Evolutionary conservation across 305 asterid genomes (phyloP).

Genomic region (Solanum hybrid): DNA sequence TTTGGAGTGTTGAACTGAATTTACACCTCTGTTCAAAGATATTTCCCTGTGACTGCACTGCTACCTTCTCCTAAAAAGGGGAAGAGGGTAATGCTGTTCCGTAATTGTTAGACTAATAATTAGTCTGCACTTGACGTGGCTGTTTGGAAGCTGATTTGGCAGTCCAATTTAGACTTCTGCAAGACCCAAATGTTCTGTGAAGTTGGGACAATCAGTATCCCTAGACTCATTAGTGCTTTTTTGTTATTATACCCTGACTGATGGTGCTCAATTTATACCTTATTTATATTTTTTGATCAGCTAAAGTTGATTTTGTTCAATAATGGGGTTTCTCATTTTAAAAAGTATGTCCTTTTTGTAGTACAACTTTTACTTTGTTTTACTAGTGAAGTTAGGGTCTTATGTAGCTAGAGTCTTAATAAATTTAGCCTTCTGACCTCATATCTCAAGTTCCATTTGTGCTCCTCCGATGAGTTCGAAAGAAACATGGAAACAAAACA

Average conservation of each 20-base stretch:
- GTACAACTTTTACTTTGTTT: not conserved
- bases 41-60: not conserved
- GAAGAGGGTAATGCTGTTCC: not conserved
- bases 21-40: not conserved
- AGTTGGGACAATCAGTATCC: not conserved
- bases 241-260: not conserved
- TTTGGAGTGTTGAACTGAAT: slow-evolving; percentile 7
- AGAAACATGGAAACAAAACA: not conserved
- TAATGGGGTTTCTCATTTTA: not conserved
- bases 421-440: not conserved
- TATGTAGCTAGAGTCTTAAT: not conserved
- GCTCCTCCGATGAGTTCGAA: not conserved
- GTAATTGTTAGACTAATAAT: not conserved
- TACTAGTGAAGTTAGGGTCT: not conserved
- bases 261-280: not conserved
- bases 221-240: not conserved
- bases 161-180: not conserved
- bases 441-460: not conserved
- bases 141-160: not conserved
- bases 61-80: not conserved
- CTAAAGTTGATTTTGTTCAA: not conserved
- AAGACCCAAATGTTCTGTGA: not conserved
- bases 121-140: not conserved
- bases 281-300: not conserved
- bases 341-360: not conserved